These are phyloP conservation scores for Verticillium nubilum DNA, from an alignment of 2,329 filamentous ascomycete genomes.

Conservation along the genomic window DNA sequence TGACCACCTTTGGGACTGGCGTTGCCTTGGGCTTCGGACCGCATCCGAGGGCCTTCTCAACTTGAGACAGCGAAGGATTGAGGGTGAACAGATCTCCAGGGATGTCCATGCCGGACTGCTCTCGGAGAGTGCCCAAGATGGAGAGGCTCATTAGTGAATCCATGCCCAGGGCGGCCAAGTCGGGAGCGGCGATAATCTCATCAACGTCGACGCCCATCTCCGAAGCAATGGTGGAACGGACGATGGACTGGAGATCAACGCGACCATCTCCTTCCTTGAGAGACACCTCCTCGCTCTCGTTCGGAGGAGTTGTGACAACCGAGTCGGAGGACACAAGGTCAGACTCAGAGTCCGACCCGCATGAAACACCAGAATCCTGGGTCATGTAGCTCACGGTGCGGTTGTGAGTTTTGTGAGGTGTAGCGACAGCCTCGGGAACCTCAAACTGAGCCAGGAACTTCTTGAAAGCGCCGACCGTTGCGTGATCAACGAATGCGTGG, in stretches of 20 bases:
- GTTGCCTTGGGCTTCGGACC: constrained; percentile 31
- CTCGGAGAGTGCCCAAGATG: constrained; percentile 48
- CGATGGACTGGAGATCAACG: constrained; percentile 41
- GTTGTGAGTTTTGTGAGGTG: background rate
- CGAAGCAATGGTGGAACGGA: constrained; percentile 62
- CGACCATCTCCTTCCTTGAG: constrained; percentile 35
- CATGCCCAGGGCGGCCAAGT: constrained; percentile 52
- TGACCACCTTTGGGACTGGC: background rate
- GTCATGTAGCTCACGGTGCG: constrained; percentile 16
- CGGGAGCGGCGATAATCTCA: constrained; percentile 50
- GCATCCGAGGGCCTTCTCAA: constrained; percentile 58
- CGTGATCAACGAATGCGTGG: constrained; percentile 47
- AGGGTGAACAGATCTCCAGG: constrained; percentile 56
- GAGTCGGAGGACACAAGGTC: constrained; percentile 39
- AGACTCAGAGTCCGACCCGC: constrained; percentile 35
- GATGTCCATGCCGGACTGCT: constrained; percentile 46
- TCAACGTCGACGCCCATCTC: constrained; percentile 68
- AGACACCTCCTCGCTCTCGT: constrained; percentile 45
- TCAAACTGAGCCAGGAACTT: constrained; percentile 31
- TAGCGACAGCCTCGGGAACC: constrained; percentile 9
- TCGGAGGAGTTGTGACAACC: constrained; percentile 42
- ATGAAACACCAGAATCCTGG: constrained; percentile 28
- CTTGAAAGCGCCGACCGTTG: constrained; percentile 50
- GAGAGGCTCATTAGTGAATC: constrained; percentile 54
- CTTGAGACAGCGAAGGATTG: constrained; percentile 58